phyloP scores from a whole-genome alignment of 176 grass and related monocot species.

The sorghum (Sorghum bicolor) region Sorghum_bicolor_NCBIv3 NC_012871.2:37938001-37938500 shows the following conservation, averaged over 20 bases:
- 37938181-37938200: not conserved
- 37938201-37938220: too few relatives aligned
- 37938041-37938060: not conserved
- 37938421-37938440: not conserved
- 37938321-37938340: too few relatives aligned
- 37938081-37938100: not conserved
- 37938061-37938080: not conserved
- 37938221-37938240: not conserved
- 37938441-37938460: not conserved
- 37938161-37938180: not conserved
- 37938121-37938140: not conserved
- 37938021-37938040: not conserved
- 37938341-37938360: too few relatives aligned
- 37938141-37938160: not conserved
- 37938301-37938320: not conserved
- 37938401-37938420: not conserved
- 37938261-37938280: not conserved
- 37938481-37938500: too few relatives aligned
- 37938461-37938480: too few relatives aligned
- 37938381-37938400: not conserved
- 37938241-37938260: not conserved
- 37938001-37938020: not conserved
- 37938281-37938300: not conserved
- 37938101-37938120: not conserved
- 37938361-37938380: not conserved